These are phyloP conservation scores for Fistulifera solaris DNA, from an alignment of 108 stramenopile genomes.

Conservation along the genomic window DNA sequence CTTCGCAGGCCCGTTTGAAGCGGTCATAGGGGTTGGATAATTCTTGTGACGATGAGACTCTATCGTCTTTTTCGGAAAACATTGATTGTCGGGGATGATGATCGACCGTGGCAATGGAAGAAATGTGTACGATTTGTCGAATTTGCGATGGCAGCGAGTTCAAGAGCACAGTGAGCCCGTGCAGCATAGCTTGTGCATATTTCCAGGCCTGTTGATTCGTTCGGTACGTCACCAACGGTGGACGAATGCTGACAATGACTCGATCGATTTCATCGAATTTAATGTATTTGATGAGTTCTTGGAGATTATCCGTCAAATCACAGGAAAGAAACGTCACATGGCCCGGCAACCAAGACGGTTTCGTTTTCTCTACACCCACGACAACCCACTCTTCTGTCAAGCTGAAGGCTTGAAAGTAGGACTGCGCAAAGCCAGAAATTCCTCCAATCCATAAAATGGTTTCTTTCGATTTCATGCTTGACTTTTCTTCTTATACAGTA, in stretches of 20 bases:
- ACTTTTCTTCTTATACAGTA: background rate
- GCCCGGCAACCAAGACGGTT: conserved; percentile 12
- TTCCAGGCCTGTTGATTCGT: conserved; percentile 6
- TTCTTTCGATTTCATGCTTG: background rate
- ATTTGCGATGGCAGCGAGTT: background rate
- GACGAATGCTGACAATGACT: conserved; percentile 11
- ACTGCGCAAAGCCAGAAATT: conserved; percentile 16
- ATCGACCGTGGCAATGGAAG: conserved; percentile 20
- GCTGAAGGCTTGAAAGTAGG: conserved; percentile 10
- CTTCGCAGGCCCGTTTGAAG: conserved; percentile 21
- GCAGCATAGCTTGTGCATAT: conserved; percentile 7
- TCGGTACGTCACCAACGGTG: conserved; percentile 9
- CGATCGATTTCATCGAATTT: background rate
- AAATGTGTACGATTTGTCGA: conserved; percentile 13
- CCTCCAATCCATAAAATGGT: conserved; percentile 21
- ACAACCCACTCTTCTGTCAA: conserved; percentile 5
- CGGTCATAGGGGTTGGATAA: conserved; percentile 13
- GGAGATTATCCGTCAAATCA: conserved; percentile 1
- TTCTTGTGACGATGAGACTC: background rate
- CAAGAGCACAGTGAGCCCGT: conserved; percentile 9
- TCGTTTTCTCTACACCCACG: conserved; percentile 7
- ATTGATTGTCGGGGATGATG: conserved; percentile 12
- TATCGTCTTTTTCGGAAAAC: conserved; percentile 7
- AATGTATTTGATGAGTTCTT: background rate
- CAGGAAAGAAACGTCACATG: background rate